phyloP scores from a whole-genome alignment of 495 filamentous ascomycete species.

The Amorphotheca resinae region DNA sequence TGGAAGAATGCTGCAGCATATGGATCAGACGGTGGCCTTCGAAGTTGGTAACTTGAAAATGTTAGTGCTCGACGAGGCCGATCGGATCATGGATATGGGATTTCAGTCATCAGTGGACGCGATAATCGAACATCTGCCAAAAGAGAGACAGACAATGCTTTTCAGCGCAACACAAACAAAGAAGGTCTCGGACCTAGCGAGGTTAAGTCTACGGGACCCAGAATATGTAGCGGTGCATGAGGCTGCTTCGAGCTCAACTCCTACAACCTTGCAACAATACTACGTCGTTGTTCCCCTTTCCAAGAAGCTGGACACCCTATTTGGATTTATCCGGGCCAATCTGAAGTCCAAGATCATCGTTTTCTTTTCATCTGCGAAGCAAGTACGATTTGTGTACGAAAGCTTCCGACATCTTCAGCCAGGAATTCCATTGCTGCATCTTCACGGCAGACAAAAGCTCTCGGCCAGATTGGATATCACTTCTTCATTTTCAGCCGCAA shows the following conservation, averaged over 20 bases:
- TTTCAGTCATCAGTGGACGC: slow-evolving; percentile 88
- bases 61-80: slow-evolving; percentile 90
- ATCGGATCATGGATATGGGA: slow-evolving; percentile 96
- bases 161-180: slow-evolving; percentile 97
- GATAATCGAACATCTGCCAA: slow-evolving; percentile 83
- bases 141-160: slow-evolving; percentile 76
- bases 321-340: slow-evolving; percentile 79
- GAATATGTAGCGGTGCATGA: slow-evolving; percentile 95
- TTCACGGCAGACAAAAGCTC: slow-evolving; percentile 93
- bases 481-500: slow-evolving; percentile 60
- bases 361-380: slow-evolving; percentile 88
- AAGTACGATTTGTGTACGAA: slow-evolving; percentile 92
- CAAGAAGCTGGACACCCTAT: slow-evolving; percentile 84
- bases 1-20: slow-evolving; percentile 86
- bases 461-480: slow-evolving; percentile 77
- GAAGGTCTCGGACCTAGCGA: slow-evolving; percentile 80
- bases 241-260: slow-evolving; percentile 66
- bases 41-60: slow-evolving; percentile 85
- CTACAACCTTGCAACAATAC: slow-evolving; percentile 73
- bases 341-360: slow-evolving; percentile 87
- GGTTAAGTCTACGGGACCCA: slow-evolving; percentile 75
- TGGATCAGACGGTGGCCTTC: slow-evolving; percentile 87
- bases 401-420: slow-evolving; percentile 87
- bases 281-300: slow-evolving; percentile 75
- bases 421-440: slow-evolving; percentile 86